phyloP scores from a whole-genome alignment of 176 grass and related monocot genomes.

The Eremochloa ophiuroides region DNA sequence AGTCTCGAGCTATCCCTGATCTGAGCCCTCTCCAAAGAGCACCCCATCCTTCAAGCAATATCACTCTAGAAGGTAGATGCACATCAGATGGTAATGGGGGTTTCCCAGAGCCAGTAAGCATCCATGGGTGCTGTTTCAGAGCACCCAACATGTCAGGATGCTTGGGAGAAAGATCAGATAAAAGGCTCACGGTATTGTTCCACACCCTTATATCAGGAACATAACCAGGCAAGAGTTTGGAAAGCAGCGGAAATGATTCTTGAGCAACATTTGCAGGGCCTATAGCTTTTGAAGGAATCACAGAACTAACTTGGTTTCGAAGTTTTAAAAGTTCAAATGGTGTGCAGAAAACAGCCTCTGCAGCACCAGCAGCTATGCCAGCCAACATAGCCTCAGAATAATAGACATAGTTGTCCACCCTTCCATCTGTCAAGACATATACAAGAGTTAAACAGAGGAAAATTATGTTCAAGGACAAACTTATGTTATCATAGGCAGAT shows the following conservation, averaged over 20 bases:
- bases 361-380: conserved; percentile 63
- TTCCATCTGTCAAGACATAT: conserved; percentile 71
- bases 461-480: background rate
- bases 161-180: conserved; percentile 72
- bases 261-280: conserved; percentile 26
- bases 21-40: conserved; percentile 89
- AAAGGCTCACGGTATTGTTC: conserved; percentile 55
- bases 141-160: conserved; percentile 58
- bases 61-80: conserved; percentile 60
- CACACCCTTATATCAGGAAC: conserved; percentile 55
- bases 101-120: conserved; percentile 85
- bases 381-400: conserved; percentile 85
- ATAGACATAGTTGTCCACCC: conserved; percentile 68
- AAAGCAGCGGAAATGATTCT: conserved; percentile 48
- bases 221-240: conserved; percentile 76
- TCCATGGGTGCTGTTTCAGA: conserved; percentile 86
- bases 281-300: conserved; percentile 39
- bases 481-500: background rate
- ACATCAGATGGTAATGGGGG: conserved; percentile 77
- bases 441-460: background rate
- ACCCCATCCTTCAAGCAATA: conserved; percentile 84
- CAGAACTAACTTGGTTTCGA: conserved; percentile 66
- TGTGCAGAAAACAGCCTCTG: conserved; percentile 61
- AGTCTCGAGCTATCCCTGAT: conserved; percentile 72
- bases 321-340: conserved; percentile 95